Base-by-base conservation (phyloP, 2,329 filamentous ascomycete species). In the Colletotrichum cuscutae region DNA sequence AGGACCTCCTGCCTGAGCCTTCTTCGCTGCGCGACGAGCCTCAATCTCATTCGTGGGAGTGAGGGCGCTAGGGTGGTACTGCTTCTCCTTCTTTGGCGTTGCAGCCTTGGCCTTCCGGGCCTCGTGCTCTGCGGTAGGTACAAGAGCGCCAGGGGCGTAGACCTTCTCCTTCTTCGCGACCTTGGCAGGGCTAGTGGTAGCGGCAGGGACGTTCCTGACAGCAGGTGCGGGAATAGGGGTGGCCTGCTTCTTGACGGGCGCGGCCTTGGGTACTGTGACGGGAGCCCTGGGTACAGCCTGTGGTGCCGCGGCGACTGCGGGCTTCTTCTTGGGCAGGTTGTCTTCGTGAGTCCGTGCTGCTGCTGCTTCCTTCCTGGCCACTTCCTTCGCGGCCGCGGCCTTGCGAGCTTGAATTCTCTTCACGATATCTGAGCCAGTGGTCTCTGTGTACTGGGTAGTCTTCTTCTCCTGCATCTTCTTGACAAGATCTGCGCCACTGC, bases 341-440 rank as follows among this genome's bases (percentile, higher is more conserved):
- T 49, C 42, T 49, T 49, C 42, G 42, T 49, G 42, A 22, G 42
- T 49, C 19, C 42, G 53, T 24, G 58, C 11, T 4, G 58, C 9
- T 1, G 65, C 4, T 7, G 64, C 19, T 2, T 28, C n/a, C 54
- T 59, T 60, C 22, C 46, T 49, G 4, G 64, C 37, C 2, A 37
- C 54, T 13, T 66, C 64, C 54, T 52, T 62, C 3, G 69, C 69
- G 3, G 61, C 61, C 3, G 65, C 59, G 0, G 46, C 60, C 67
- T 73, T 73, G 2, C 67, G 32, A 5, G 42, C 67, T 2, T 73
- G 66, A 6, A 73, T 73, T 7, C 71, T 49, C 24, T 69, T 68
- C 15, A 73, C 19, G 1, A 73, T 73, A 7, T 73, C 71, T 2
- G 54, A 49, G 2, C 71, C 71, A 1, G 60, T 71, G 1, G 61